Base-by-base conservation (phyloP, 208 protist genomes). In the Acanthamoeba royreba region DNA sequence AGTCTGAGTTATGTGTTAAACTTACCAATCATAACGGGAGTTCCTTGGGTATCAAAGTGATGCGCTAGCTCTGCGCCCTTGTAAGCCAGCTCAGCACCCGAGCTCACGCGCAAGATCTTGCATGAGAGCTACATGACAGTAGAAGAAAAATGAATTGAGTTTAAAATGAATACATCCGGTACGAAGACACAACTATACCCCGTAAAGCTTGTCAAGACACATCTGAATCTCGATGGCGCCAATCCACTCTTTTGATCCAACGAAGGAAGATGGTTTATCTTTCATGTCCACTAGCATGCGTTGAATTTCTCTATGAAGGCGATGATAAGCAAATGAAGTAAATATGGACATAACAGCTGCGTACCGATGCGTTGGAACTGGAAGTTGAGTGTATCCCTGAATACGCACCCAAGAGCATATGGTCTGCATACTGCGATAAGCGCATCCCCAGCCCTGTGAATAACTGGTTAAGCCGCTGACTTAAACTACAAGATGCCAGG, bases 11-110 rank as follows among this genome's bases (percentile, higher is more conserved):
- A 45, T 42, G 83, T 90, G 31, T 47, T 15, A 92, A 31, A 43
- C 96, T 72, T 11, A 92, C 98, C 98, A 94, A 99, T 99, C 98
- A 99, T 99, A 19, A 99, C 96, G 3, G 98, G 98, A 9, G 95
- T 96, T 1, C 98, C 98, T 53, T 97, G 86, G 1, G 94, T 96
- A 35, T 96, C 92, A 88, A 99, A 99, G 94, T 99, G 98, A 85
- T 96, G 93, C 7, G 96, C 92, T 52, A 99, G 88, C 72, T 98
- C 95, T 5, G 92, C 93, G 7, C 96, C 89, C 91, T 99, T 97
- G 22, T 55, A 96, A 17, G 98, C 95, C 15, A 99, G 92, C 52
- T 98, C 97, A 4, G 90, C 89, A 13, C 98, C 98, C 28, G 97
- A 97, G 52, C 97, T 96, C 81, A 99, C 94, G 31, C 96, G 96